Evolutionary conservation across 164 flowering plant species (phyloP).

Genomic region (Kingdonia uniflora): DNA sequence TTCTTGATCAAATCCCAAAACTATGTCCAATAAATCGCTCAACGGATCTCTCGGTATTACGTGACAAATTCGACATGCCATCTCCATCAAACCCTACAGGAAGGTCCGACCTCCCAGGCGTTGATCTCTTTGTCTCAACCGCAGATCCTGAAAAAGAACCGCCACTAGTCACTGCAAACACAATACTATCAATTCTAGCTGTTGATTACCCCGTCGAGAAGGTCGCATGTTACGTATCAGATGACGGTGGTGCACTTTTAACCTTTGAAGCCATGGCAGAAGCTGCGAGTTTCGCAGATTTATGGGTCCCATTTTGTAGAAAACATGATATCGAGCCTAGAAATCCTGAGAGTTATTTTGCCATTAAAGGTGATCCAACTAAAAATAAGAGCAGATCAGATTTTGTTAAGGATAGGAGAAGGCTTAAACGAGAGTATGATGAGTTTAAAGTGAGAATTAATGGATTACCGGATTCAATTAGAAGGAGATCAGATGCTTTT

Average conservation of each 20-base stretch:
- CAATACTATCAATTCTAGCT: conserved; percentile 65
- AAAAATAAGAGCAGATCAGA: conserved; percentile 63
- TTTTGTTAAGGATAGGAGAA: conserved; percentile 72
- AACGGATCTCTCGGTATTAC: conserved; percentile 44
- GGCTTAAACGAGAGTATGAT: conserved; percentile 69
- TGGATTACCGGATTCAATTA: conserved; percentile 74
- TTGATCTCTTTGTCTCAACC: conserved; percentile 68
- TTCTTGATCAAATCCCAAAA: conserved; percentile 75
- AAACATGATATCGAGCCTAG: conserved; percentile 75
- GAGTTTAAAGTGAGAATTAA: conserved; percentile 84
- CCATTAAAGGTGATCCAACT: conserved; percentile 55
- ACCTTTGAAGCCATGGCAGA: conserved; percentile 92
- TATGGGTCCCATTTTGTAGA: conserved; percentile 79
- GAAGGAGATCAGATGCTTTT: conserved; percentile 79
- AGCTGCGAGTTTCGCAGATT: conserved; percentile 68
- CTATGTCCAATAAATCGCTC: conserved; percentile 56
- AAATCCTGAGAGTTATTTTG: conserved; percentile 68
- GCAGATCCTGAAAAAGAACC: conserved; percentile 92
- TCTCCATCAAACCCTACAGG: conserved; percentile 64
- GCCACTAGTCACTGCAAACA: conserved; percentile 71
- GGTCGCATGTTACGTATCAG: conserved; percentile 65
- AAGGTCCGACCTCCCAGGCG: conserved; percentile 69
- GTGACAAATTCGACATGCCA: conserved; percentile 68
- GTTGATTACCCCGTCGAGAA: conserved; percentile 76
- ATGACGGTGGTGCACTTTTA: conserved; percentile 77